phyloP scores from a whole-genome alignment of 257 asterid genomes.

The Nicotiana knightiana region DNA sequence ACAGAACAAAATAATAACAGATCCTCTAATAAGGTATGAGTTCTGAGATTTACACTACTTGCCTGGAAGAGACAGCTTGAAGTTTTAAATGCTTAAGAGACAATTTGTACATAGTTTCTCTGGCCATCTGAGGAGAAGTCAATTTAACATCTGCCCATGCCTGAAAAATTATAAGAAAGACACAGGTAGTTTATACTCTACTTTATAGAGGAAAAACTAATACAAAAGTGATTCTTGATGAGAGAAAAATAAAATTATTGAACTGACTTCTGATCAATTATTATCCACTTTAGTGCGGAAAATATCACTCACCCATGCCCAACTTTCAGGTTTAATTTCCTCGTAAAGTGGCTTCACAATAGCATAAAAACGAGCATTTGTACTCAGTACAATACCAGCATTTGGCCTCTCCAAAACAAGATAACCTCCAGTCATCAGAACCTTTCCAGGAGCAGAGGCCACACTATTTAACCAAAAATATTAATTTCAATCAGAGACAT shows the following conservation, averaged over 20 bases:
- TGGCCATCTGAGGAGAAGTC: constrained; percentile 94
- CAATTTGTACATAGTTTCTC: constrained; percentile 77
- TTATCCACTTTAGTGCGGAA: not conserved
- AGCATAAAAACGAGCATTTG: constrained; percentile 92
- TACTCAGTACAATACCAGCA: constrained; percentile 94
- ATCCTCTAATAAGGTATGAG: not conserved
- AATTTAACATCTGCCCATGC: constrained; percentile 83
- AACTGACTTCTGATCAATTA: not conserved
- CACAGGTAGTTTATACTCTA: not conserved
- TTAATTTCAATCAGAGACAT: not conserved
- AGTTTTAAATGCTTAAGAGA: constrained; percentile 58
- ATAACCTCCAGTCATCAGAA: constrained; percentile 97
- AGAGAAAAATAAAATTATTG: not conserved
- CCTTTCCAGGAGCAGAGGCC: constrained; percentile 99
- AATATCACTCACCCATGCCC: constrained; percentile 72
- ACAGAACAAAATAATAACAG: not conserved
- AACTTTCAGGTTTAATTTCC: constrained; percentile 59
- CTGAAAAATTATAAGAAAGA: constrained; percentile 30
- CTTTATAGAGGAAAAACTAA: not conserved
- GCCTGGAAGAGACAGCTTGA: constrained; percentile 61
- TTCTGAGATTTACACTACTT: constrained; percentile 2
- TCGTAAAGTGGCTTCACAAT: constrained; percentile 75
- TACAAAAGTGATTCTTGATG: not conserved
- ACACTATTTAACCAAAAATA: constrained; percentile 42
- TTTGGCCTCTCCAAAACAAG: constrained; percentile 93